phyloP scores from a whole-genome alignment of 306 rosid genomes.

The Lagenaria siceraria region DNA sequence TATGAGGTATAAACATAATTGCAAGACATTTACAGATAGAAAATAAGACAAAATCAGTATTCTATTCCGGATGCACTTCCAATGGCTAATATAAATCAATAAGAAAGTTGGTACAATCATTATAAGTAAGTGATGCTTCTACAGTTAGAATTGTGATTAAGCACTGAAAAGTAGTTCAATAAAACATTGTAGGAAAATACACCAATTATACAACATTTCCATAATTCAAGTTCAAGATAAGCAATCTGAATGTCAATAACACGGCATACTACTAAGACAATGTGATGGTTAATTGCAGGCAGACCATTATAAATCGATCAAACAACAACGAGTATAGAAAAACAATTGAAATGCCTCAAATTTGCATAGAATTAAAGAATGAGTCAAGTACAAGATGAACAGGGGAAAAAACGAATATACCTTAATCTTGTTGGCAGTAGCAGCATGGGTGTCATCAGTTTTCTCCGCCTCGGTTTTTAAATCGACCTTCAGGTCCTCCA shows the following conservation, averaged over 20 bases:
- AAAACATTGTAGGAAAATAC: background rate
- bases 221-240: background rate
- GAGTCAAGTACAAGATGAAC: background rate
- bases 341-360: background rate
- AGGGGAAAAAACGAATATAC: conserved; percentile 15
- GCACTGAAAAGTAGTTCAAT: background rate
- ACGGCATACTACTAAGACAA: background rate
- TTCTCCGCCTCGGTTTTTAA: conserved; percentile 66
- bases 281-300: background rate
- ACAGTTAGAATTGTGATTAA: background rate
- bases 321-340: background rate
- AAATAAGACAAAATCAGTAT: background rate
- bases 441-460: conserved; percentile 43
- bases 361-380: background rate
- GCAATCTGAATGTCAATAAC: background rate
- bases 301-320: background rate
- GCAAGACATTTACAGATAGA: background rate
- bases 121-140: background rate
- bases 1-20: background rate
- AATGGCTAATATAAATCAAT: background rate
- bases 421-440: conserved; percentile 56
- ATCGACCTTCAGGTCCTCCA: conserved; percentile 89
- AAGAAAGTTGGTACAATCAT: background rate
- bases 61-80: background rate
- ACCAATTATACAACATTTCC: background rate